Evolutionary conservation across 441 rosid genomes (phyloP).

Genomic region (Pelargonium myrrhifolium): DNA sequence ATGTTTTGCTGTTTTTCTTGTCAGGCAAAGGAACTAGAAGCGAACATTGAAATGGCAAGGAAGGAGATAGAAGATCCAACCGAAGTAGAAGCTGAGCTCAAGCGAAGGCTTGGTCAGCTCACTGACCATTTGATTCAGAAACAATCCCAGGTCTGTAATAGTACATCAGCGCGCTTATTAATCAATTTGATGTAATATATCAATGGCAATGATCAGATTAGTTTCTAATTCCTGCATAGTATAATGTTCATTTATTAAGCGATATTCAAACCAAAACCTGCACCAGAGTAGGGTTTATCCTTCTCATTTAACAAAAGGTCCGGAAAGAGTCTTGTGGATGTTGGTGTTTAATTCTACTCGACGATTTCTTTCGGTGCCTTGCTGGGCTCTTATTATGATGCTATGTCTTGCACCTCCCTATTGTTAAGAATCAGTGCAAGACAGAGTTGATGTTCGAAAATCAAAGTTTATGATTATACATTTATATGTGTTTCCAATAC

Average conservation of each 20-base stretch:
- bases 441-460: not conserved
- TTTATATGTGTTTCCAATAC: not conserved
- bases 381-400: no score
- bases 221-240: not conserved
- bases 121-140: slow-evolving; percentile 96
- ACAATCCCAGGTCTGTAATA: slow-evolving; percentile 72
- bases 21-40: slow-evolving; percentile 61
- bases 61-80: slow-evolving; percentile 86
- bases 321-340: not conserved
- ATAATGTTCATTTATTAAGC: not conserved
- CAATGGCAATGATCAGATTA: slow-evolving; percentile 7
- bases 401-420: no score
- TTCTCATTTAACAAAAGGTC: not conserved
- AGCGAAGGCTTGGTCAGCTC: slow-evolving; percentile 74
- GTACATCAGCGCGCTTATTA: slow-evolving; percentile 12
- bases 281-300: not conserved
- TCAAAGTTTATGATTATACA: not conserved
- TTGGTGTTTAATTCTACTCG: not conserved
- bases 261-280: not conserved
- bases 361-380: not conserved
- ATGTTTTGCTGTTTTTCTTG: slow-evolving; percentile 10
- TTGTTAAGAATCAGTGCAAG: not conserved
- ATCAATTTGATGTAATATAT: not conserved
- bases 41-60: slow-evolving; percentile 53
- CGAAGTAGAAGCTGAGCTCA: slow-evolving; percentile 78